These are phyloP conservation scores for Trametes coccinea DNA, from an alignment of 768 basidiomycete genomes.

Conservation along the genomic window DNA sequence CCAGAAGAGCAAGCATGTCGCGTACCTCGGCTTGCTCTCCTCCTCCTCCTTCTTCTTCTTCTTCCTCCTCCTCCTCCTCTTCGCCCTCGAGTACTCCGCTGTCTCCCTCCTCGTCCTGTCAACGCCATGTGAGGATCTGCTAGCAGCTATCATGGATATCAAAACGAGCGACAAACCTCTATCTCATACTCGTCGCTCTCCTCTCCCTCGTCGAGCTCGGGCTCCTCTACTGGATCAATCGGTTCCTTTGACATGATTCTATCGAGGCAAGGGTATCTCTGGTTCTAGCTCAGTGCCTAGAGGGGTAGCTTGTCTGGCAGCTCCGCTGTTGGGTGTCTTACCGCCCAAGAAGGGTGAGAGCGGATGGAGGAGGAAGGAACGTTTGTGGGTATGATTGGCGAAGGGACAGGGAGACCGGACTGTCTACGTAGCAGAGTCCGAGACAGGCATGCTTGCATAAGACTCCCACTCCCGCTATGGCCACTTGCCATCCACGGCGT, in stretches of 20 bases:
- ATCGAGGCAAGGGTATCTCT: background rate
- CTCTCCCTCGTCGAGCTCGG: slow-evolving; percentile 25
- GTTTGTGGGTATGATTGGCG: slow-evolving; percentile 23
- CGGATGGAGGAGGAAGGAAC: slow-evolving; percentile 11
- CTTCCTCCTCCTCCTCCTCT: slow-evolving; percentile 21
- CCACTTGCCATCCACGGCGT: background rate
- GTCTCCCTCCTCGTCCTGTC: slow-evolving; percentile 29
- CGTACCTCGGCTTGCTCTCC: slow-evolving; percentile 20
- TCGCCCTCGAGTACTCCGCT: slow-evolving; percentile 25
- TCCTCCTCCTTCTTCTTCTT: slow-evolving; percentile 25
- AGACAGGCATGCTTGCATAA: slow-evolving; percentile 19
- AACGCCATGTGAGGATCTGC: too few species aligned
- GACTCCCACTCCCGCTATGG: slow-evolving; percentile 14
- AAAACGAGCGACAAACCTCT: slow-evolving; percentile 3
- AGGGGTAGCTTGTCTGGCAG: background rate
- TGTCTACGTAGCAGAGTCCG: background rate
- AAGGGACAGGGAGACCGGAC: background rate
- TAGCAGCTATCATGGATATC: background rate
- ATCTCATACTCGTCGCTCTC: slow-evolving; percentile 36
- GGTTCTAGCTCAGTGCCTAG: background rate
- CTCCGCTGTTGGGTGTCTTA: background rate
- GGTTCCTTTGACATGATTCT: slow-evolving; percentile 16
- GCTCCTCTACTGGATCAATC: slow-evolving; percentile 16
- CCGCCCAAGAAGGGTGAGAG: background rate
- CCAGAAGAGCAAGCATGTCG: background rate